Conservation (phyloP, 306 rosid species). For the Castanea mollissima region DNA sequence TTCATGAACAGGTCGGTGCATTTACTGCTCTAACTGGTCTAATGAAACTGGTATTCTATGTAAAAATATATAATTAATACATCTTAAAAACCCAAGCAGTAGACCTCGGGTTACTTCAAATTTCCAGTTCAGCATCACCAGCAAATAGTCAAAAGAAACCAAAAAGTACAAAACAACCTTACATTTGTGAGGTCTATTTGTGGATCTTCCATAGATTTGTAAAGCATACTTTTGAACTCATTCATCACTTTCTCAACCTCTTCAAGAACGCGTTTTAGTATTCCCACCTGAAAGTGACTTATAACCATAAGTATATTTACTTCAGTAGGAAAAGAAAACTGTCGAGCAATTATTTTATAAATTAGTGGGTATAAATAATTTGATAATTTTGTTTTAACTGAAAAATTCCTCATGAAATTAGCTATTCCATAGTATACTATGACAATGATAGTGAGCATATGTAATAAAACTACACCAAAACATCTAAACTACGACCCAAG, state of each 20-base stretch:
- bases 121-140: conserved; percentile 8
- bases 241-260: conserved; percentile 98
- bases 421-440: conserved; percentile 2
- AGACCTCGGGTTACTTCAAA: conserved; percentile 4
- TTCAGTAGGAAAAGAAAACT: conserved; percentile 13
- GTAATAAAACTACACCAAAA: conserved; percentile 1
- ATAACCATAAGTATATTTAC: conserved; percentile 12
- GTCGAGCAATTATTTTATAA: conserved; percentile 14
- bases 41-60: too few relatives aligned
- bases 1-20: too few relatives aligned
- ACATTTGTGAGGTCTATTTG: conserved; percentile 84
- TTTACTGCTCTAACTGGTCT: too few relatives aligned
- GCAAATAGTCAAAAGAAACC: neutral
- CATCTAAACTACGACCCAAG: neutral
- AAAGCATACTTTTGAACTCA: conserved; percentile 89
- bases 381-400: neutral
- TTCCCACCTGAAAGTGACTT: conserved; percentile 73
- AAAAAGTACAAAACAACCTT: conserved; percentile 36
- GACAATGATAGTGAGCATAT: neutral
- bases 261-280: conserved; percentile 96
- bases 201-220: conserved; percentile 97
- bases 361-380: conserved; percentile 10
- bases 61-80: neutral
- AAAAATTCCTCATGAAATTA: conserved; percentile 17
- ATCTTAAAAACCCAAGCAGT: neutral